phyloP scores from a whole-genome alignment of 1,284 basidiomycete species.

The Cryptococcus amylolentus region DNA sequence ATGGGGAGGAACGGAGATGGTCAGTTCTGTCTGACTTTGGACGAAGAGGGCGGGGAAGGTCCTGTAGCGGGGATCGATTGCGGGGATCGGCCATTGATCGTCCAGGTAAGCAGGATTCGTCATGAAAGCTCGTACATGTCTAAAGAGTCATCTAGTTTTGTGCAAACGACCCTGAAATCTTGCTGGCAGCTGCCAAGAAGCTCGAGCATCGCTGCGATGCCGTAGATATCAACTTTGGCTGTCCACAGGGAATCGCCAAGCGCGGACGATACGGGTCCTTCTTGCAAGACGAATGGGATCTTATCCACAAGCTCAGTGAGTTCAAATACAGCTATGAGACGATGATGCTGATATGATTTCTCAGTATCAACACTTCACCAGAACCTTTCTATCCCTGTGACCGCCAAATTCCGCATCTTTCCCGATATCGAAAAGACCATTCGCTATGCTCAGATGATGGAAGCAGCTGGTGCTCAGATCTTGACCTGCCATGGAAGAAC shows the following conservation, averaged over 20 bases:
- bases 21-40: slow-evolving; percentile 65
- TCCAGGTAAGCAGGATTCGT: slow-evolving; percentile 57
- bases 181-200: slow-evolving; percentile 70
- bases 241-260: slow-evolving; percentile 92
- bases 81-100: slow-evolving; percentile 76
- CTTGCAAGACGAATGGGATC: slow-evolving; percentile 90
- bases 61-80: slow-evolving; percentile 42
- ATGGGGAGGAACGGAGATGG: slow-evolving; percentile 48
- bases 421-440: slow-evolving; percentile 80
- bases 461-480: slow-evolving; percentile 91
- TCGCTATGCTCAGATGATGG: slow-evolving; percentile 90
- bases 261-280: slow-evolving; percentile 85
- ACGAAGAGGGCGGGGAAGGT: slow-evolving; percentile 46
- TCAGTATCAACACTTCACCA: slow-evolving; percentile 80
- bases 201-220: slow-evolving; percentile 79
- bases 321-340: slow-evolving; percentile 13
- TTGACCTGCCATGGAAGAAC: slow-evolving; percentile 89
- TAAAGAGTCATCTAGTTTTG: slow-evolving; percentile 61
- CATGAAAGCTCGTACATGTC: neutral
- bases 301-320: slow-evolving; percentile 75
- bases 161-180: slow-evolving; percentile 76
- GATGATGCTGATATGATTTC: neutral
- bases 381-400: slow-evolving; percentile 83
- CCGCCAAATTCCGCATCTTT: slow-evolving; percentile 93
- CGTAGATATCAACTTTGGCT: slow-evolving; percentile 92